phyloP scores from a whole-genome alignment of 2,329 filamentous ascomycete species.

The Alternaria sp. region DNA sequence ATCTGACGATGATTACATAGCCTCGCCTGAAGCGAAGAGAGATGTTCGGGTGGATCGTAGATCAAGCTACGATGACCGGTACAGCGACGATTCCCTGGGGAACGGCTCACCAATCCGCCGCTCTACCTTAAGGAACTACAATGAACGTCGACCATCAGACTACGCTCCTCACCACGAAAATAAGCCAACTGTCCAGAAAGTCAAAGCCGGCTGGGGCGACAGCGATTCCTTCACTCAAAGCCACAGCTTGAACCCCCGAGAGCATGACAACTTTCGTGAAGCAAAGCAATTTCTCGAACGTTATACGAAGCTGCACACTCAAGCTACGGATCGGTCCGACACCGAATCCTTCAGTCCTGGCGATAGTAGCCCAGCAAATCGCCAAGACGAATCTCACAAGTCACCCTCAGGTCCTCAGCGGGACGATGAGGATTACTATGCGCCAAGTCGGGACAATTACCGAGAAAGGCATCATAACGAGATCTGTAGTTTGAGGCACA shows the following conservation, averaged over 20 bases:
- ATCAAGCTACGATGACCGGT: constrained; percentile 3
- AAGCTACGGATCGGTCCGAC: constrained; percentile 4
- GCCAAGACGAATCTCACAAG: neutral
- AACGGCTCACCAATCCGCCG: constrained; percentile 2
- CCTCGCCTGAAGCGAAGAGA: constrained; percentile 3
- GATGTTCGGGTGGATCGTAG: constrained; percentile 4
- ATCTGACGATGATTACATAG: constrained; percentile 18
- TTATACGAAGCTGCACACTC: constrained; percentile 1
- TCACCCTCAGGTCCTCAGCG: neutral
- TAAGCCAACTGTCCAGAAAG: constrained; percentile 3
- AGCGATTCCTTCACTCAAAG: constrained; percentile 22
- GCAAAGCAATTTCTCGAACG: constrained; percentile 16
- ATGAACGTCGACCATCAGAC: constrained; percentile 1
- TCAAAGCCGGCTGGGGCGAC: constrained; percentile 23
- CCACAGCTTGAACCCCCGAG: constrained; percentile 14
- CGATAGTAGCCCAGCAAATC: neutral
- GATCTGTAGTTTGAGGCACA: neutral
- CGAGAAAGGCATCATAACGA: neutral
- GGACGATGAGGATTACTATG: neutral
- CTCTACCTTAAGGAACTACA: neutral
- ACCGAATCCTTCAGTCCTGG: neutral
- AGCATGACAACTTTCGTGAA: constrained; percentile 17
- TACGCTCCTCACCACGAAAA: constrained; percentile 1
- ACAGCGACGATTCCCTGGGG: neutral
- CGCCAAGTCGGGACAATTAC: constrained; percentile 4